A percentile compares a stretch with the other conserved stretches of the same genome.
phyloP scores from a whole-genome alignment of 2,329 filamentous ascomycete genomes.

The Aspergillus sp. region DNA sequence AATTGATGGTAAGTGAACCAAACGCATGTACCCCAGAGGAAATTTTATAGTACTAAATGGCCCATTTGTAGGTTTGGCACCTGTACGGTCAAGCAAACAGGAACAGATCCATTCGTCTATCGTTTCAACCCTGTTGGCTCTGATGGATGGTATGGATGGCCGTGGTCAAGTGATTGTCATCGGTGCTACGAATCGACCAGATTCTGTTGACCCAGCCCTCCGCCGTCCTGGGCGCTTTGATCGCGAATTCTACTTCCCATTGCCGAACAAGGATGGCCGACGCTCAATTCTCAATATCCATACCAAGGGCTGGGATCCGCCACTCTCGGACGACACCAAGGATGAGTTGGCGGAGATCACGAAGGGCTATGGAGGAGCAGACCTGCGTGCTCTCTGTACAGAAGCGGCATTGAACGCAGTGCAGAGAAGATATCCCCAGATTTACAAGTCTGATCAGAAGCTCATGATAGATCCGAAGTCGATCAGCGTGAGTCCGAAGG shows the following conservation, averaged over 20 bases:
- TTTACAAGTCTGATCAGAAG: constrained; percentile 85
- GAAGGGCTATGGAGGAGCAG: constrained; percentile 94
- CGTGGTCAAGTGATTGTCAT: constrained; percentile 97
- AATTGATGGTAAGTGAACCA: constrained; percentile 63
- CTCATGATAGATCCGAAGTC: constrained; percentile 76
- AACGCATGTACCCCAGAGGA: too few species aligned
- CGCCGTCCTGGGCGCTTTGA: constrained; percentile 91
- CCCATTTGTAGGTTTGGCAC: constrained; percentile 54
- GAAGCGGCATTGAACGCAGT: constrained; percentile 94
- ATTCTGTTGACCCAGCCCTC: constrained; percentile 93
- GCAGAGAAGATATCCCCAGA: constrained; percentile 90
- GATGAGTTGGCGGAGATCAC: constrained; percentile 72
- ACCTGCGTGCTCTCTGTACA: constrained; percentile 86
- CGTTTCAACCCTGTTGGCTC: constrained; percentile 80
- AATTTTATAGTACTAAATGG: neutral
- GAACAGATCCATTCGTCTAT: constrained; percentile 98
- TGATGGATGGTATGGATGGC: constrained; percentile 99
- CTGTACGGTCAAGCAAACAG: constrained; percentile 93
- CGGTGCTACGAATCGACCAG: constrained; percentile 93
- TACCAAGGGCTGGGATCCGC: constrained; percentile 81
- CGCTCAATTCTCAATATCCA: constrained; percentile 90
- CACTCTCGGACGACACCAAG: constrained; percentile 69
- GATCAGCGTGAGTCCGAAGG: constrained; percentile 80
- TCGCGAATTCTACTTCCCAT: constrained; percentile 93
- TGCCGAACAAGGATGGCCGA: constrained; percentile 72